Base-by-base conservation (phyloP, 2,329 filamentous ascomycete genomes). In the Graphilbum fragrans region DNA sequence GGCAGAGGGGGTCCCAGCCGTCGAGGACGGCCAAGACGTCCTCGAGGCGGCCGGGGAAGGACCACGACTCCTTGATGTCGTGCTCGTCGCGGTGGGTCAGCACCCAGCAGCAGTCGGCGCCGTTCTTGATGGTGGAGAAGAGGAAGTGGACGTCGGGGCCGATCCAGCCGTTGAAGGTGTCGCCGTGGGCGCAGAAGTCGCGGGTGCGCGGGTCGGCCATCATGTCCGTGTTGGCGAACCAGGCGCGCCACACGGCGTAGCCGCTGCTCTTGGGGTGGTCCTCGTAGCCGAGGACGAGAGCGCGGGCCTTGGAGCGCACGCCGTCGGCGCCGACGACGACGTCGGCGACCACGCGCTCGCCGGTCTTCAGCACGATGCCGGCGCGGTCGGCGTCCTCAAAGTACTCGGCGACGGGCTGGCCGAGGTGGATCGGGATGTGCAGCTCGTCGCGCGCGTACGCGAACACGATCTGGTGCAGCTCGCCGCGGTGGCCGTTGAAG, bases 401-500 rank as follows among this genome's bases (percentile, higher is more conserved):
- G 48, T 77, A 78, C 41, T 69, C 61, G 39, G 61, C 55, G 1
- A 77, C 69, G 11, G 57, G 58, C 17, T 69, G 61, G 4, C 66
- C 68, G 3, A 78, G 59, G 41, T 73, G 63, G 25, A 78, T 74
- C 0, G 71, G 65, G 37, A 78, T 74, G 0, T 62, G 61, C 9
- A 77, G 56, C 39, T 70, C 67, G 38, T 75, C 63, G 31, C 61
- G 62, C 1, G 72, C 73, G 47, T 77, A 70, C 29, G 73, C 66
- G 44, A 75, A 77, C 4, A 79, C 64, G 11, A 77, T 66, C 39
- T 69, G 60, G 46, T 79, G 74, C 41, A 79, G 59, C 55, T 78
- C 74, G 16, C 74, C 74, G 18, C 74, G 56, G 48, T 79, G 74
- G 0, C 74, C 74, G 39, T 78, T 77, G 50, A 77, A 71, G 10